Conservation (phyloP, 2,329 filamentous ascomycete species). For the Elsinoe necatrix region DNA sequence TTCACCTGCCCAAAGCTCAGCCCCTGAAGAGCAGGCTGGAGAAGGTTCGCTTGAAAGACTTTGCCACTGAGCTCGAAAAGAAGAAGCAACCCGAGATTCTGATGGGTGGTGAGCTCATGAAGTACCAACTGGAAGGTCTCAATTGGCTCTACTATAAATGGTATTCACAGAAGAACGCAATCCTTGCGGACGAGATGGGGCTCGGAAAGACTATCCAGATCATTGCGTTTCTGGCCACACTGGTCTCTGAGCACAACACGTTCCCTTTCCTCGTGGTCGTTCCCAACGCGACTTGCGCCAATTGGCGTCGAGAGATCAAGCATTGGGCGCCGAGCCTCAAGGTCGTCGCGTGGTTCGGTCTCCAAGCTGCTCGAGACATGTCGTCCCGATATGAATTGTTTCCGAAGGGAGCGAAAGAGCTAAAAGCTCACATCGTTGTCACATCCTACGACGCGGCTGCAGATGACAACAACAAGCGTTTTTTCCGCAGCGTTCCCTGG, state of each 20-base stretch:
- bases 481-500: constrained; percentile 70
- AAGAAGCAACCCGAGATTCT: constrained; percentile 65
- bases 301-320: constrained; percentile 95
- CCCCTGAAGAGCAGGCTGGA: constrained; percentile 60
- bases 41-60: constrained; percentile 57
- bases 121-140: constrained; percentile 83
- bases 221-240: constrained; percentile 67
- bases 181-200: constrained; percentile 96
- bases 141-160: constrained; percentile 96
- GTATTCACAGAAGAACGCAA: constrained; percentile 71
- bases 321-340: constrained; percentile 79
- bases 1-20: constrained; percentile 47
- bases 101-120: constrained; percentile 75
- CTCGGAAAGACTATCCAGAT: constrained; percentile 95
- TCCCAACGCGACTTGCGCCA: constrained; percentile 91
- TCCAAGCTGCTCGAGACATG: constrained; percentile 62
- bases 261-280: constrained; percentile 92
- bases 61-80: constrained; percentile 57
- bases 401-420: constrained; percentile 52
- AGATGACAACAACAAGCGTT: constrained; percentile 57
- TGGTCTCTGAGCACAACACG: constrained; percentile 56
- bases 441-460: constrained; percentile 88
- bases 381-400: constrained; percentile 81
- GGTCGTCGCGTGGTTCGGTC: constrained; percentile 89
- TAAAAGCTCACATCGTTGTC: constrained; percentile 84